These are phyloP conservation scores for Hortaea werneckii DNA, from an alignment of 2,329 filamentous ascomycete genomes.

Conservation along the genomic window DNA sequence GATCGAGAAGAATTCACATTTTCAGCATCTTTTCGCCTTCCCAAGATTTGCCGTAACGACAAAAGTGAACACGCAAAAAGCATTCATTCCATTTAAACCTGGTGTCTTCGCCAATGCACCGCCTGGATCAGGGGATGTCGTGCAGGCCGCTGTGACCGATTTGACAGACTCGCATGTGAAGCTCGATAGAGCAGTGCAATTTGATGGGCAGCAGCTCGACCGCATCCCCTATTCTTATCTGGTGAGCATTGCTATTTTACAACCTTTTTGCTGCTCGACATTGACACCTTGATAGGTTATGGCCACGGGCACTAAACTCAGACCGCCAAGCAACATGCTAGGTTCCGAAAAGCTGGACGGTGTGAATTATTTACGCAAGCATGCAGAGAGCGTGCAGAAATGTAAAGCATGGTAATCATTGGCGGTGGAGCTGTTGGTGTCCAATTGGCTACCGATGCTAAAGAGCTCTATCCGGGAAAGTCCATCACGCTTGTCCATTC, in stretches of 20 bases:
- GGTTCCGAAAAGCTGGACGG: conserved; percentile 3
- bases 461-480: conserved; percentile 47
- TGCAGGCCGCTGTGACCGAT: conserved; percentile 1
- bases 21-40: conserved; percentile 5
- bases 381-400: neutral
- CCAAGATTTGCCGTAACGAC: conserved; percentile 2
- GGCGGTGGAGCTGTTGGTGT: conserved; percentile 55
- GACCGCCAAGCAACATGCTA: conserved; percentile 1
- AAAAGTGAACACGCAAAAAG: conserved; percentile 3
- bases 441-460: conserved; percentile 51
- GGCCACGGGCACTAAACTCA: conserved; percentile 4
- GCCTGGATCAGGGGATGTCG: neutral
- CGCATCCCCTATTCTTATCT: conserved; percentile 3
- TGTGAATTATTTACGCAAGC: conserved; percentile 2
- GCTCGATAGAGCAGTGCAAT: conserved; percentile 1
- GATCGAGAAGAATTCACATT: conserved; percentile 4
- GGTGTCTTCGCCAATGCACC: neutral
- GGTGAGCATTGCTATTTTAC: neutral
- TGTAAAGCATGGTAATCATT: conserved; percentile 9
- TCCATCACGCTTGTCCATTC: conserved; percentile 50
- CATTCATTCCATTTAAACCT: conserved; percentile 3
- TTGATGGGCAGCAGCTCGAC: conserved; percentile 1
- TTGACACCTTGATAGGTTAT: neutral
- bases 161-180: neutral
- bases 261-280: neutral